Evolutionary conservation across 192 early-diverging fungal species (phyloP), one percentile per base, ranked within the genome.

Genomic region (Allomyces macrogynus): DNA sequence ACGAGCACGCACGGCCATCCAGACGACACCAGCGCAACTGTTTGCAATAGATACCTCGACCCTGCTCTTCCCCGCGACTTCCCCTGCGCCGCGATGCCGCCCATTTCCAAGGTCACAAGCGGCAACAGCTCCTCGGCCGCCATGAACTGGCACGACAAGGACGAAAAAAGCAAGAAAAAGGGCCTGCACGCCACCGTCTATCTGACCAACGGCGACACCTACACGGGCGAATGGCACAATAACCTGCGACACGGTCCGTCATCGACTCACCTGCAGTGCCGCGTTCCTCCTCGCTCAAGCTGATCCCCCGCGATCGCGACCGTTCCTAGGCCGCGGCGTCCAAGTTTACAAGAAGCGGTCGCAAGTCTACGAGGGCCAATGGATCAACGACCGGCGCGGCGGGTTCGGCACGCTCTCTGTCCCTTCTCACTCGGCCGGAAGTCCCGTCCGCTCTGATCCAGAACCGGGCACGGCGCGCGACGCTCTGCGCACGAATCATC

Each of bases 281-380:
- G n/a, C n/a, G n/a, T n/a, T n/a, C n/a, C n/a, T n/a, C n/a, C n/a
- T n/a, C n/a, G n/a, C n/a, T n/a, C n/a, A n/a, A n/a, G n/a, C n/a
- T n/a, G n/a, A n/a, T n/a, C n/a, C n/a, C n/a, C n/a, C n/a, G n/a
- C n/a, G n/a, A n/a, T n/a, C n/a, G n/a, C n/a, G n/a, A n/a, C n/a
- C n/a, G n/a, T n/a, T n/a, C n/a, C n/a, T n/a, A 84, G 81, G 81
- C 11, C 79, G 81, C 26, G 81, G 81, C 61, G 81, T 71, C 5
- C 76, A 83, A 67, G 69, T 66, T 65, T 81, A 79, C 72, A 66
- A 67, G 62, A 65, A 63, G n/a, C 72, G 69, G 3, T 77, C 76
- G 10, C 71, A 65, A 61, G 65, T 79, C 11, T 84, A 84, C 68
- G 73, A 81, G 73, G 82, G 82, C n/a, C 75, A 82, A 69, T 84